Evolutionary conservation across 768 basidiomycete species (phyloP).

Genomic region (Mycena sanguinolenta): DNA sequence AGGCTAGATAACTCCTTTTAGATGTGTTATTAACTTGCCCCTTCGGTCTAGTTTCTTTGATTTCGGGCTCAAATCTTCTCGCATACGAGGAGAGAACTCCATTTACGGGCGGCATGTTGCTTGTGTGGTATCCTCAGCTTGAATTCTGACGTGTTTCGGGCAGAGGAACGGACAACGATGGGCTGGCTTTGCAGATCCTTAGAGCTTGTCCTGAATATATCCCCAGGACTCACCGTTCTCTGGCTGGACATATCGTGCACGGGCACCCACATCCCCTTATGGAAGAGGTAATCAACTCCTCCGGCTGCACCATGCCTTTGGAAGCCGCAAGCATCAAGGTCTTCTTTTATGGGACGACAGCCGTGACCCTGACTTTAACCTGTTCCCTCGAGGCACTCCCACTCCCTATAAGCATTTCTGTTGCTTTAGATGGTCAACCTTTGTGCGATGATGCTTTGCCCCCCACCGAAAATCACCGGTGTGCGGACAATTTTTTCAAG

Average conservation of each 20-base stretch:
- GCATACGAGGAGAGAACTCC: neutral
- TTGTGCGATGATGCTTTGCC: constrained; percentile 21
- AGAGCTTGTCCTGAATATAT: constrained; percentile 6
- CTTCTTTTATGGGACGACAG: constrained; percentile 11
- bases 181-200: constrained; percentile 17
- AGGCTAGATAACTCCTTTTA: constrained; percentile 19
- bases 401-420: constrained; percentile 3
- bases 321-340: constrained; percentile 14
- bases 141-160: constrained; percentile 15
- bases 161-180: constrained; percentile 16
- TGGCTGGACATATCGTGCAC: constrained; percentile 1
- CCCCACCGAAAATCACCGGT: constrained; percentile 11
- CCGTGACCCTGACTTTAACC: constrained; percentile 17
- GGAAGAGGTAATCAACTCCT: constrained; percentile 16
- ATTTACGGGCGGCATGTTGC: constrained; percentile 11
- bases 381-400: constrained; percentile 22
- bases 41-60: constrained; percentile 19
- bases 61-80: constrained; percentile 21
- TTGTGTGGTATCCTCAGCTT: constrained; percentile 16
- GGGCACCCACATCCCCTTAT: constrained; percentile 4
- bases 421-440: constrained; percentile 2
- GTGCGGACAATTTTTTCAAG: constrained; percentile 24
- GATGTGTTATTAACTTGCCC: constrained; percentile 16
- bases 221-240: constrained; percentile 19
- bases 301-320: constrained; percentile 17